Evolutionary conservation across 148 eudicot species (phyloP).

Genomic region (Salicornia ramosissima): DNA sequence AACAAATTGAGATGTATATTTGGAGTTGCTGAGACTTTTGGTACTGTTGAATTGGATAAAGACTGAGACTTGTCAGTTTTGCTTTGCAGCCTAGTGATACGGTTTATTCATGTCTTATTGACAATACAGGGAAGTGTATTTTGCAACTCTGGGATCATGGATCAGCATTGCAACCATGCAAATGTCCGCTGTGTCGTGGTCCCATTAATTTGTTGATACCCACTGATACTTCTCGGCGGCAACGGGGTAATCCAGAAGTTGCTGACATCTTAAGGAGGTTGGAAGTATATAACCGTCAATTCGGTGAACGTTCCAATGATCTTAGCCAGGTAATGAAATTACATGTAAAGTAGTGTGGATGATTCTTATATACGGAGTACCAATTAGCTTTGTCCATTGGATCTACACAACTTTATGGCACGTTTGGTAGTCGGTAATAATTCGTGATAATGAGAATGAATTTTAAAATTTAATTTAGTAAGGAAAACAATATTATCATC

Average conservation of each 20-base stretch:
- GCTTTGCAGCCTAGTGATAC: not conserved
- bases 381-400: not conserved
- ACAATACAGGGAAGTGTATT: slow-evolving; percentile 58
- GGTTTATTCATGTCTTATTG: not conserved
- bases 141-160: slow-evolving; percentile 83
- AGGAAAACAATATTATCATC: no score
- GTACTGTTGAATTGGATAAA: not conserved
- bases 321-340: slow-evolving; percentile 57
- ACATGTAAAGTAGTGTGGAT: not conserved
- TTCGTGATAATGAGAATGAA: no score
- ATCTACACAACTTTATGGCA: no score
- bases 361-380: not conserved
- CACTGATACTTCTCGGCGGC: slow-evolving; percentile 48
- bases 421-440: no score
- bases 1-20: not conserved
- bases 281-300: slow-evolving; percentile 68
- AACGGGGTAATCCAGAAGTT: slow-evolving; percentile 42
- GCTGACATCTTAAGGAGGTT: slow-evolving; percentile 47
- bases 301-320: slow-evolving; percentile 56
- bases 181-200: slow-evolving; percentile 87
- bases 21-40: not conserved
- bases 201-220: slow-evolving; percentile 79
- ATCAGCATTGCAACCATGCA: slow-evolving; percentile 70
- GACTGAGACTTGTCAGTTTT: not conserved
- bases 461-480: no score